Conservation (phyloP, 345 rosid species). For the Isatis tinctoria region DNA sequence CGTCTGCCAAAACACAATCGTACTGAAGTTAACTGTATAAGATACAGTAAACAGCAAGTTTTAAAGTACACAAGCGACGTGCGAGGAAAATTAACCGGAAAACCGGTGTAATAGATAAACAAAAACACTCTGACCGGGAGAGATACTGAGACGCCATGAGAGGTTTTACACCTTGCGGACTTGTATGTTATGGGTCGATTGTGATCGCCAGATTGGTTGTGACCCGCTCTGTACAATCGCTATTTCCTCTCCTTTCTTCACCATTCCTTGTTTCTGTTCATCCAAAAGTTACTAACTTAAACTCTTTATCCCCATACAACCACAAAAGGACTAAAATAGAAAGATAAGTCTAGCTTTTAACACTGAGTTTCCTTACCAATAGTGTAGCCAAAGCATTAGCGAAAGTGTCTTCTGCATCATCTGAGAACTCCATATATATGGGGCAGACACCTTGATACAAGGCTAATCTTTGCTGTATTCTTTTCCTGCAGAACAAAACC, state of each 20-base stretch:
- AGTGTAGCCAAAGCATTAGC: conserved; percentile 64
- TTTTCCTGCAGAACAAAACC: conserved; percentile 53
- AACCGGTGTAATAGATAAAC: background rate
- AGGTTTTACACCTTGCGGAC: conserved; percentile 68
- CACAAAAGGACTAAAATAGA: background rate
- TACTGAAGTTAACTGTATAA: conserved; percentile 13
- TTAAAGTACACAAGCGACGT: conserved; percentile 3
- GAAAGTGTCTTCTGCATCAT: conserved; percentile 92
- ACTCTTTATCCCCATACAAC: conserved; percentile 1
- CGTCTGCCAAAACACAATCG: background rate
- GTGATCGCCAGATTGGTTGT: conserved; percentile 95
- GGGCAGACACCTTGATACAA: conserved; percentile 96
- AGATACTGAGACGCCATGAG: conserved; percentile 17
- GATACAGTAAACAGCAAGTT: conserved; percentile 23
- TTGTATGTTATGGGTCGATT: conserved; percentile 94
- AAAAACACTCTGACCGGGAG: background rate
- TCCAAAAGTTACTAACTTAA: conserved; percentile 3
- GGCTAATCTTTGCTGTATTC: conserved; percentile 82
- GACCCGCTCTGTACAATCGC: conserved; percentile 91
- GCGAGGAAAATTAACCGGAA: conserved; percentile 5
- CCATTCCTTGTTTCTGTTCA: conserved; percentile 89
- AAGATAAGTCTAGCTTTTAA: background rate
- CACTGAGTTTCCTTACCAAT: conserved; percentile 62
- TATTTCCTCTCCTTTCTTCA: conserved; percentile 90
- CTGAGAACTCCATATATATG: conserved; percentile 78